These are phyloP conservation scores for Astrocystis sublimbata DNA, from an alignment of 495 filamentous ascomycete genomes.

Conservation along the genomic window DNA sequence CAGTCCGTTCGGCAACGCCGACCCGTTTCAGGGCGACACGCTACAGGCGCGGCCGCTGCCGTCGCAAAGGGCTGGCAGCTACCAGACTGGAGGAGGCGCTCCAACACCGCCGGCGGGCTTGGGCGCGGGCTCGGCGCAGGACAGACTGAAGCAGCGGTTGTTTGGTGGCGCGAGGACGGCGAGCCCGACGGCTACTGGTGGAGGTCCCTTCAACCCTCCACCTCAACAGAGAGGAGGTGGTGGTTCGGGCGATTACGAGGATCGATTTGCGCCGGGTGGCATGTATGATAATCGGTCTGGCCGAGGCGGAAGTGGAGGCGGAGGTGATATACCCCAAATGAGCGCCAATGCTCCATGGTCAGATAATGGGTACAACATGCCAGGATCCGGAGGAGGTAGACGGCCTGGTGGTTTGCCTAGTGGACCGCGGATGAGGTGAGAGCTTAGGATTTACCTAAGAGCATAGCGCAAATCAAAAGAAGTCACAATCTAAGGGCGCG, in stretches of 20 bases:
- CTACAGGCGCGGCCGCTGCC: constrained; percentile 61
- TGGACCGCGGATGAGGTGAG: constrained; percentile 45
- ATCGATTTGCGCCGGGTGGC: constrained; percentile 45
- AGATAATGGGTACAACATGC: constrained; percentile 41
- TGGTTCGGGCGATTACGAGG: constrained; percentile 43
- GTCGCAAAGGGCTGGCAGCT: constrained; percentile 71
- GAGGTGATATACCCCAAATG: constrained; percentile 45
- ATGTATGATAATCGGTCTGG: constrained; percentile 32
- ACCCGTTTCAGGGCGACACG: constrained; percentile 35
- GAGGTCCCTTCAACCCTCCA: constrained; percentile 45
- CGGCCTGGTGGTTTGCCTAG: constrained; percentile 43
- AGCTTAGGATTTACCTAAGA: not conserved
- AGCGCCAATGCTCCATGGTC: constrained; percentile 51
- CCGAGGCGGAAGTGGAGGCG: constrained; percentile 30
- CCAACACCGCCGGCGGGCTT: constrained; percentile 37
- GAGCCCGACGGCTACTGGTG: constrained; percentile 38
- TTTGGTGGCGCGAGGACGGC: constrained; percentile 48
- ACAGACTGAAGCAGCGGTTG: constrained; percentile 53
- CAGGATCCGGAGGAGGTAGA: constrained; percentile 35
- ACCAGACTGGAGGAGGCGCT: constrained; percentile 54
- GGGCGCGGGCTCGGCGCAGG: constrained; percentile 42
- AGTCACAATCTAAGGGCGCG: not conserved
- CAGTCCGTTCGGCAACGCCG: constrained; percentile 35
- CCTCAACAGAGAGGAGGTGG: constrained; percentile 32
- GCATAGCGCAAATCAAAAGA: too few species aligned